These are phyloP conservation scores for Sambucus nigra DNA, from an alignment of 129 eudicot genomes.

Conservation along the genomic window DNA sequence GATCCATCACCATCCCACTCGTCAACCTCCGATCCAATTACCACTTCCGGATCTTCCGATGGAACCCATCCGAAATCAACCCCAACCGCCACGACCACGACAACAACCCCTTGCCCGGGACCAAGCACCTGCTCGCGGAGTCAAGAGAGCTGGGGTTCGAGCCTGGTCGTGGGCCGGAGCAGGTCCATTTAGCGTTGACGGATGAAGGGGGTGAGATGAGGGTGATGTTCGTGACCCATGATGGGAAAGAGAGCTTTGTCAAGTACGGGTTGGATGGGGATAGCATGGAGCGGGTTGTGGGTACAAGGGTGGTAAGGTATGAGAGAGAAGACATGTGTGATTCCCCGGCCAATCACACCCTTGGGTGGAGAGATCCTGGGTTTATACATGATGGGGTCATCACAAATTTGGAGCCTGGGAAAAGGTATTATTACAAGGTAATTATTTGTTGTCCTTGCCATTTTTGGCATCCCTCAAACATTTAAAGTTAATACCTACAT, in stretches of 20 bases:
- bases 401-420: conserved; percentile 45
- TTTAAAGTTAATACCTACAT: too few species aligned
- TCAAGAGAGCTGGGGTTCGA: conserved; percentile 44
- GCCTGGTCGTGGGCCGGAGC: conserved; percentile 69
- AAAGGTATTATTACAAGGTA: conserved; percentile 80
- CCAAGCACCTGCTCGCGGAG: conserved; percentile 47
- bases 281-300: conserved; percentile 35
- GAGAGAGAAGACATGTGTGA: conserved; percentile 94
- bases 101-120: conserved; percentile 72
- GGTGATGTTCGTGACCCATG: conserved; percentile 73
- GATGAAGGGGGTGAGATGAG: conserved; percentile 71
- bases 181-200: conserved; percentile 73
- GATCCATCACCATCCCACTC: conserved; percentile 50
- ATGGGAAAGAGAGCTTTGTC: conserved; percentile 60
- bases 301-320: conserved; percentile 47
- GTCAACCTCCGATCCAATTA: conserved; percentile 62
- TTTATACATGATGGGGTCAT: conserved; percentile 75
- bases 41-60: conserved; percentile 73
- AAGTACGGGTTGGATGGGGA: conserved; percentile 45
- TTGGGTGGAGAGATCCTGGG: conserved; percentile 99
- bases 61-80: conserved; percentile 59
- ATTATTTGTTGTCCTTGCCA: too few species aligned
- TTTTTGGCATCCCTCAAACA: too few species aligned
- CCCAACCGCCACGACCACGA: conserved; percentile 66
- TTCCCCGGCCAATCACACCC: conserved; percentile 68